Evolutionary conservation across 2,329 filamentous ascomycete genomes (phyloP), one percentile per base, ranked within the genome.

Genomic region (Trichoderma sp.): DNA sequence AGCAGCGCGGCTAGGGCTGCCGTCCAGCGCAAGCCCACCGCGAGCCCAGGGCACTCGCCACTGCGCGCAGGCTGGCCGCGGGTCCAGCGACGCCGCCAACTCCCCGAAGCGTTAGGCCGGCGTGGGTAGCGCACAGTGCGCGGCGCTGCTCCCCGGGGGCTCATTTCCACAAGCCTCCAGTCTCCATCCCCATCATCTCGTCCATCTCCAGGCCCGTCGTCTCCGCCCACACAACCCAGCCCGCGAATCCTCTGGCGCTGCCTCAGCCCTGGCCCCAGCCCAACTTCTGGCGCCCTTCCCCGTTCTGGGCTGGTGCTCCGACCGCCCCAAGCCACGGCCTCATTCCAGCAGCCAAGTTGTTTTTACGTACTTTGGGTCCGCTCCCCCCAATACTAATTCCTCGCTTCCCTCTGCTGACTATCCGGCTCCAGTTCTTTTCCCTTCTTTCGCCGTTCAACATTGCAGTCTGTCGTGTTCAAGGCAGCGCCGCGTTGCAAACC

Each of bases 281-380:
- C 55, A 57, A 35, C 29, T 47, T 69, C 31, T 64, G 21, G 52
- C 52, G 61, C 67, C 62, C 29, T 43, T 68, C 58, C 70, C 68
- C 63, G 55, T 64, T 62, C 67, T 63, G 27, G 67, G 67, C 47
- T 69, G 63, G 52, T 52, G 63, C 68, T 70, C 68, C 68, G 49
- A 49, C 57, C 64, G 60, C 62, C 70, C 68, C 61, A 71, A 55
- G 43, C 21, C 43, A 40, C 13, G 35, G 13, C 57, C 21, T 53
- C 68, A 52, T 40, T 49, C 37, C 59, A 53, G 40, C 19, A 49
- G 31, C 33, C 56, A 35, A 40, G 40, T 61, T 67, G 63, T 55
- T 62, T 66, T 70, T 70, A 53, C 66, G 62, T 70, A 70, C 68
- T 67, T 62, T 24, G 57, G 62, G 57, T 57, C 58, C 57, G 57